These are phyloP conservation scores for Kwoniella dejecticola DNA, from an alignment of 768 basidiomycete genomes.

Conservation along the genomic window DNA sequence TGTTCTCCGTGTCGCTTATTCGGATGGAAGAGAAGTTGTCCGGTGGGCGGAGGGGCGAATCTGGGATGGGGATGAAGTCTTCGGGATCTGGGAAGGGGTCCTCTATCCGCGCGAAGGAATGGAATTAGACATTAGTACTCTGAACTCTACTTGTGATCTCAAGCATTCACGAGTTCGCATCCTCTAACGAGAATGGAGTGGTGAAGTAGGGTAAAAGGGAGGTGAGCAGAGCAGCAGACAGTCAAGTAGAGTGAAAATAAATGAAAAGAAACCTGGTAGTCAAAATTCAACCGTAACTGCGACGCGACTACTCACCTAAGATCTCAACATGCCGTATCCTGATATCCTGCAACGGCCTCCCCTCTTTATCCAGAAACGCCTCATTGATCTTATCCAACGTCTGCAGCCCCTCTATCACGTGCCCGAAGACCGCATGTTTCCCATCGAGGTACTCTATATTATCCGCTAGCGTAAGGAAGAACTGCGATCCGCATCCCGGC, in stretches of 20 bases:
- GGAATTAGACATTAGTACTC: background rate
- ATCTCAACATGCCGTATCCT: slow-evolving; percentile 94
- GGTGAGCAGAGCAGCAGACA: too few species aligned
- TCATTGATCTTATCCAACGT: slow-evolving; percentile 92
- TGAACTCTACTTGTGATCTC: background rate
- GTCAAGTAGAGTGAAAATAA: too few species aligned
- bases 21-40: slow-evolving; percentile 68
- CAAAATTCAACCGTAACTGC: background rate
- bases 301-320: slow-evolving; percentile 64
- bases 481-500: slow-evolving; percentile 84
- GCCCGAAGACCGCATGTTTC: slow-evolving; percentile 90
- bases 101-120: slow-evolving; percentile 61
- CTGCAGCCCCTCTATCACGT: slow-evolving; percentile 90
- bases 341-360: slow-evolving; percentile 89
- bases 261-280: background rate
- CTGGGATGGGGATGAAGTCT: slow-evolving; percentile 70
- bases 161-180: too few species aligned
- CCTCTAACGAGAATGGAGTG: too few species aligned
- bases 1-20: slow-evolving; percentile 94
- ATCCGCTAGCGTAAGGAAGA: slow-evolving; percentile 90
- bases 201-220: too few species aligned
- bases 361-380: slow-evolving; percentile 81
- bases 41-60: slow-evolving; percentile 76
- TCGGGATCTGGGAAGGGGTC: slow-evolving; percentile 91
- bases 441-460: slow-evolving; percentile 94